Conservation (phyloP, 2,329 filamentous ascomycete genomes). For the Apiospora hydei region DNA sequence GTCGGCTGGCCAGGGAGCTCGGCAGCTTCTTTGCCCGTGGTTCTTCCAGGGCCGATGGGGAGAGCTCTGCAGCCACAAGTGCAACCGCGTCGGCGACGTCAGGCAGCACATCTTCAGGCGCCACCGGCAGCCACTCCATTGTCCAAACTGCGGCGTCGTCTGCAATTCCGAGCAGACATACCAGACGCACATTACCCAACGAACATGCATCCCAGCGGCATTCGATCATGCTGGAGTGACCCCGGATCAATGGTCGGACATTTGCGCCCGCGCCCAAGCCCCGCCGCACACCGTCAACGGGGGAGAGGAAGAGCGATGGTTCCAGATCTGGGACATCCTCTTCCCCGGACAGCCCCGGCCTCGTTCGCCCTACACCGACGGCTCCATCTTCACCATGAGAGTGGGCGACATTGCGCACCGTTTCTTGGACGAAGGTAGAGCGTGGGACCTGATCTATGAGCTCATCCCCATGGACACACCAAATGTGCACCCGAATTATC, state of each 20-base stretch:
- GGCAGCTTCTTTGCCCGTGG: not conserved
- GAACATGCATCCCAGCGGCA: not conserved
- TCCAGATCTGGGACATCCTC: not conserved
- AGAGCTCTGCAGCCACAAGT: not conserved
- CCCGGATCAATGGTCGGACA: not conserved
- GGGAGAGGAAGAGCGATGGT: not conserved
- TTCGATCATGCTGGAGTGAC: not conserved
- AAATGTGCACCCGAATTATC: not conserved
- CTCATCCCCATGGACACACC: not conserved
- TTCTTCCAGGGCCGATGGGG: not conserved
- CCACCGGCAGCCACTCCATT: not conserved
- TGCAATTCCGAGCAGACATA: too few relatives aligned
- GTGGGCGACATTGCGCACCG: not conserved
- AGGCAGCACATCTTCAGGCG: not conserved
- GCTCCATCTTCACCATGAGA: not conserved
- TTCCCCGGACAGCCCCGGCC: not conserved
- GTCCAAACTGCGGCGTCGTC: not conserved
- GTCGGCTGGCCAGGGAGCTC: too few relatives aligned
- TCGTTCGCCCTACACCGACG: not conserved
- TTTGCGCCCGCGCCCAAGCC: not conserved
- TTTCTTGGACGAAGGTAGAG: not conserved
- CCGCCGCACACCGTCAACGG: not conserved
- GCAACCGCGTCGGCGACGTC: not conserved
- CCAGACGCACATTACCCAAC: not conserved
- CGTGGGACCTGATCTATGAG: not conserved